These are phyloP conservation scores for Limnanthes douglasii DNA, from an alignment of 345 rosid genomes.

Conservation along the genomic window DNA sequence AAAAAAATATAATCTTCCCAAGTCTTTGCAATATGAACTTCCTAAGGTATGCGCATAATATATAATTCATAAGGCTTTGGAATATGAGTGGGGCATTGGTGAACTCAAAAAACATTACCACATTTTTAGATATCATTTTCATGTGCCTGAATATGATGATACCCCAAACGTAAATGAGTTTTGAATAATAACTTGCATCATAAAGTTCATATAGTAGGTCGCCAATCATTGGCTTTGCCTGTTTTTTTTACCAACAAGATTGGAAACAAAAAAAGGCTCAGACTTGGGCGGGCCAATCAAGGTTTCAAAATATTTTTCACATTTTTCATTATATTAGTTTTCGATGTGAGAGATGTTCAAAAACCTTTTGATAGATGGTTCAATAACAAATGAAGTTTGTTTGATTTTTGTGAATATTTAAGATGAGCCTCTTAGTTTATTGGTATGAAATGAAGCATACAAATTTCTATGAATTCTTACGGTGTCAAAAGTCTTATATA, in stretches of 20 bases:
- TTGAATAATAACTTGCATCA: neutral
- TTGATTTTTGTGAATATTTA: neutral
- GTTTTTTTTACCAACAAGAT: neutral
- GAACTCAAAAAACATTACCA: neutral
- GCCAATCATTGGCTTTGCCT: neutral
- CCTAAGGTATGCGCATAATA: neutral
- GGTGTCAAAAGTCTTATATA: too few species aligned
- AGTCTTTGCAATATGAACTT: neutral
- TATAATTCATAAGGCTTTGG: neutral
- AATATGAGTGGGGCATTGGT: neutral
- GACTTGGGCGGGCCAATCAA: neutral
- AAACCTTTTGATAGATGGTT: neutral
- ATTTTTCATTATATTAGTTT: neutral
- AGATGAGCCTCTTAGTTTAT: neutral
- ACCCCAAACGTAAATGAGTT: neutral
- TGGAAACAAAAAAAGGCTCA: neutral
- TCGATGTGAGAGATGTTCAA: neutral
- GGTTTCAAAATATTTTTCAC: neutral
- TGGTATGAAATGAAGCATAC: neutral
- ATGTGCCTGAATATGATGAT: neutral
- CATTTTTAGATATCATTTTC: neutral
- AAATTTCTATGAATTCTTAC: too few species aligned
- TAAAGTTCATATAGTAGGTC: neutral
- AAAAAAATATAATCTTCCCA: neutral
- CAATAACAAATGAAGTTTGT: neutral